Base-by-base conservation (phyloP, 148 eudicot species). In the Euryodendron excelsum region DNA sequence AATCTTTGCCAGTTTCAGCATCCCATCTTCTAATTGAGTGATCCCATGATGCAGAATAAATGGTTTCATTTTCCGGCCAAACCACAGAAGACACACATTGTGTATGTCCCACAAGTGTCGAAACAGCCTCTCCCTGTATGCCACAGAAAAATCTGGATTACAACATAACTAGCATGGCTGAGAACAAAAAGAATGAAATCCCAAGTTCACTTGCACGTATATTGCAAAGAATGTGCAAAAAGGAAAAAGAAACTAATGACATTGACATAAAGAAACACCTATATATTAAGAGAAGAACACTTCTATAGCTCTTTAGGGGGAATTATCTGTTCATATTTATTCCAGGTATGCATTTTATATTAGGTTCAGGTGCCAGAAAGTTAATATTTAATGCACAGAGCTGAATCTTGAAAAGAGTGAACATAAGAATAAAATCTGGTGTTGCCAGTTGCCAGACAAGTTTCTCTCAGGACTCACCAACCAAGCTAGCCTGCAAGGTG, bases 11-110 rank as follows among this genome's bases (percentile, higher is more conserved):
- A 30, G 90, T 86, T 81, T 96, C 97, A 84, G 84, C 93, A 88
- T 96, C 96, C 99, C 99, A 96, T 81, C 83, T 90, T 90, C 94
- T 87, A 20, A 93, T 83, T 63, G 97, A 86, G 75, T 93, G 97
- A 88, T 96, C 99, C 99, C 98, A 96, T 2, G 99, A 96, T 75
- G 97, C 99, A 63, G 99, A 96, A 84, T 90, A 96, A 70, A 96
- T 90, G 65, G 90, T 87, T 65, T 81, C 97, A 75, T 79, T 82
- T 73, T 89, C 75, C 48, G 97, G 90, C 99, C 99, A 96, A 79
- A 86, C 85, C 47, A 93, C 98, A 74, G 93, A 88, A 76, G 98
- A 90, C 36, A 96, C 99, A 76, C 94, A 89, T 70, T 96, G 93
- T 50, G 94, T 93, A 78, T 96, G 99, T 39, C 98, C 98, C 56